phyloP scores from a whole-genome alignment of 352 stramenopile genomes.

The Elongisporangium prolatum region DNA sequence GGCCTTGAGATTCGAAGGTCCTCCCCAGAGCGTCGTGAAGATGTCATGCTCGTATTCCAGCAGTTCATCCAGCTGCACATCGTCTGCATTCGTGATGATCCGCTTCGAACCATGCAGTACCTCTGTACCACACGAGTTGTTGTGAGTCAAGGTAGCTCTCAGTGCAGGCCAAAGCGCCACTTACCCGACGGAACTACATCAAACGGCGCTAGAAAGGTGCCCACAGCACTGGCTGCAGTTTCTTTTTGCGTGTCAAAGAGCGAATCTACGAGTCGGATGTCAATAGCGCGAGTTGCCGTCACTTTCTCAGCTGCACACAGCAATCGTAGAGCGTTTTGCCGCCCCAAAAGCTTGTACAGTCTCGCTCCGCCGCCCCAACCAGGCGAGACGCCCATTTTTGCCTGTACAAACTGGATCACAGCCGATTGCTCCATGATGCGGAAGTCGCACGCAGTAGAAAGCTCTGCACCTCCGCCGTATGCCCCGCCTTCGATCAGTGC shows the following conservation, averaged over 20 bases:
- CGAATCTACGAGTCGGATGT: slow-evolving; percentile 64
- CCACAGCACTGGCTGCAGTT: slow-evolving; percentile 18
- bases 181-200: slow-evolving; percentile 48
- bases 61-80: slow-evolving; percentile 57
- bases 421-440: slow-evolving; percentile 54
- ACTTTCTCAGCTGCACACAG: slow-evolving; percentile 69
- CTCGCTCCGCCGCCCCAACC: slow-evolving; percentile 78
- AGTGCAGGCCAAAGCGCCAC: not conserved
- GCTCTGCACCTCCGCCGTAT: slow-evolving; percentile 79
- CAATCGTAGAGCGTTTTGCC: slow-evolving; percentile 64
- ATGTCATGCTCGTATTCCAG: slow-evolving; percentile 58
- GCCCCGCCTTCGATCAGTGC: slow-evolving; percentile 75
- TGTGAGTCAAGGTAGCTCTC: not conserved
- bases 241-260: slow-evolving; percentile 37
- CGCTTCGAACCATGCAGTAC: slow-evolving; percentile 67
- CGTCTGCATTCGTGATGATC: slow-evolving; percentile 66
- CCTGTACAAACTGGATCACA: slow-evolving; percentile 84
- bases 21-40: slow-evolving; percentile 70
- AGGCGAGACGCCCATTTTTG: slow-evolving; percentile 76
- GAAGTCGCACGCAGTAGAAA: slow-evolving; percentile 82
- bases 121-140: slow-evolving; percentile 26
- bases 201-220: slow-evolving; percentile 56
- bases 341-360: slow-evolving; percentile 73
- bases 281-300: slow-evolving; percentile 29
- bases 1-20: slow-evolving; percentile 66